Evolutionary conservation across 257 asterid species (phyloP).

Genomic region (Solanum medicagineum): DNA sequence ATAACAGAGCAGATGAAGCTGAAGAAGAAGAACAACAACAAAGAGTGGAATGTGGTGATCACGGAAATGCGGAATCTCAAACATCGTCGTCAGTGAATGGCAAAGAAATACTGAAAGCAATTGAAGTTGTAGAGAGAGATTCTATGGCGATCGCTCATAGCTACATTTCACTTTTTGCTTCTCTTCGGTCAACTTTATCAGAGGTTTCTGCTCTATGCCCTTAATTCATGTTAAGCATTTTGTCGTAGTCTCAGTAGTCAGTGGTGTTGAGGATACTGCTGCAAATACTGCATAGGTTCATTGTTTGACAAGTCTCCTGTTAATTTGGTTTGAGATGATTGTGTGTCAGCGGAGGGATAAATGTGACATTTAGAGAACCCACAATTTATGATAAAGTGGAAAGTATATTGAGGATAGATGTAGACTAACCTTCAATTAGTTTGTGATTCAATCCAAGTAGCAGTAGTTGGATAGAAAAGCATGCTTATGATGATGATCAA

Average conservation of each 20-base stretch:
- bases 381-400: background rate
- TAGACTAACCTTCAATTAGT: background rate
- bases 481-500: background rate
- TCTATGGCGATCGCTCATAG: slow-evolving; percentile 77
- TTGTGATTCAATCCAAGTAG: rapidly evolving
- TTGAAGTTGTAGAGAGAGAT: slow-evolving; percentile 74
- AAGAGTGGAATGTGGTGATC: background rate
- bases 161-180: slow-evolving; percentile 63
- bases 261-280: background rate
- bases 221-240: background rate
- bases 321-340: background rate
- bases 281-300: background rate
- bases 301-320: background rate
- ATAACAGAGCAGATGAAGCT: background rate
- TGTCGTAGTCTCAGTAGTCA: background rate
- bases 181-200: slow-evolving; percentile 65
- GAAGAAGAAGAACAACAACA: background rate
- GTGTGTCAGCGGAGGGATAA: background rate
- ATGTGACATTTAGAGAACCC: background rate
- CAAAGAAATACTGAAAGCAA: slow-evolving; percentile 62
- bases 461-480: background rate
- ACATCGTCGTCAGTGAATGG: slow-evolving; percentile 27
- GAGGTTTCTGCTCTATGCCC: slow-evolving; percentile 29
- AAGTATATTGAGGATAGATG: background rate
- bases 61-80: background rate